Base-by-base conservation (phyloP, 2,329 filamentous ascomycete genomes). In the Fusarium sp. region DNA sequence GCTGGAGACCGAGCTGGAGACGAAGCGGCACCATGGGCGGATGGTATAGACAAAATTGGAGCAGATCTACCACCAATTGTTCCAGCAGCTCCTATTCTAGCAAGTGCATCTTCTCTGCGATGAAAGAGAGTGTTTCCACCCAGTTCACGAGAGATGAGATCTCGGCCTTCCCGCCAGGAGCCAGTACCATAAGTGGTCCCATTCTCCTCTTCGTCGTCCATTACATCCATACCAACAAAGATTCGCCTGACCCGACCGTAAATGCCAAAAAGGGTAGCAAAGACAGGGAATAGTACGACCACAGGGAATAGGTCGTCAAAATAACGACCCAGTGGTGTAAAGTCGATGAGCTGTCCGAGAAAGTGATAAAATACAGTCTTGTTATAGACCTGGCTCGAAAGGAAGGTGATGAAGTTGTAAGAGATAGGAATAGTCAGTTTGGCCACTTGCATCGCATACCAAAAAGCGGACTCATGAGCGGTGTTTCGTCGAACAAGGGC, bases 371-470 rank as follows among this genome's bases (percentile, higher is more conserved):
- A 99, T 1, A 91, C 90, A 1, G 95, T 98, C 75, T 91, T 88
- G 64, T 87, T 83, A 79, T 95, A 95, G 45, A 97, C 89, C 18
- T 86, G 85, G 13, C 86, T 86, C 2, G 93, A 92, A 28, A 98
- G 83, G 80, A 98, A 95, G 2, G 95, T 98, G 80, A 97, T 88
- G 79, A 98, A 99, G 83, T 99, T 99, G 88, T 97, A 99, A 8
- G 93, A 91, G 14, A 99, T 87, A 2, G 96, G 96, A 0, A 99
- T 94, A 3, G 93, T 97, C 47, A 99, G 90, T 78, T 95, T 94
- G 57, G 96, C 95, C 16, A 98, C 93, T 80, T 98, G 94, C 65
- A 94, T 91, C 3, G 94, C 92, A 79, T 98, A 99, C 95, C 97
- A 99, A 75, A 95, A 97, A 2, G 96, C 96, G 55, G 92, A 94